Evolutionary conservation across 2,329 filamentous ascomycete genomes (phyloP), one percentile per base, ranked within the genome.

Genomic region (Nigrospora oryzae): DNA sequence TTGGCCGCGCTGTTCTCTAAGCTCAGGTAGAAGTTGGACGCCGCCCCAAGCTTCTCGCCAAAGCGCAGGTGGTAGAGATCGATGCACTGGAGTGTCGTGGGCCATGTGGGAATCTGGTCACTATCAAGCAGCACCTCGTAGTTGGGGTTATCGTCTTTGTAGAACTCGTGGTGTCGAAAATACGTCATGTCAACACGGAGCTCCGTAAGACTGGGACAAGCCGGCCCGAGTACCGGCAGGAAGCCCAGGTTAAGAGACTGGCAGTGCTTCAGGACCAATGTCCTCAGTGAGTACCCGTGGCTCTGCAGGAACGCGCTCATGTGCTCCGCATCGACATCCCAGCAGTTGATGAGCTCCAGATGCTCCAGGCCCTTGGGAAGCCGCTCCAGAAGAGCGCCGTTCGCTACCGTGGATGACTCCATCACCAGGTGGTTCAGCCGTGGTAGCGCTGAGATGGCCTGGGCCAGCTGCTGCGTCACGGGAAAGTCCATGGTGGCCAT

Each of bases 181-280:
- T 89, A 93, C 13, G 80, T 83, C 42, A 94, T 68, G 53, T 95
- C 87, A 73, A 95, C 83, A 40, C 75, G 77, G 35, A 97, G 69
- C 19, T 77, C 73, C 55, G 83, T 71, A 6, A 97, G 71, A 4
- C 73, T 71, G 0, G 88, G 87, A 56, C 89, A 95, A 2, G 76
- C 73, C 4, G 67, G 61, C 15, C 77, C 80, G 38, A 97, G 65
- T 23, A 74, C 63, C 0, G 80, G 75, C 7, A 93, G 70, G 55
- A 95, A 96, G 0, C 75, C 79, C 36, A 96, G 66, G 54, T 82
- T 84, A 35, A 96, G 70, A 3, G 83, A 81, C 49, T 87, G 82
- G 55, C 95, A 95, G 63, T 95, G 86, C 43, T 84, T 78, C 5
- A 96, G 68, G 1, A 73, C 75, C 8, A 97, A 71, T 34, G 77